Conservation (phyloP, 352 stramenopile species). For the Phytopythium vexans region DNA sequence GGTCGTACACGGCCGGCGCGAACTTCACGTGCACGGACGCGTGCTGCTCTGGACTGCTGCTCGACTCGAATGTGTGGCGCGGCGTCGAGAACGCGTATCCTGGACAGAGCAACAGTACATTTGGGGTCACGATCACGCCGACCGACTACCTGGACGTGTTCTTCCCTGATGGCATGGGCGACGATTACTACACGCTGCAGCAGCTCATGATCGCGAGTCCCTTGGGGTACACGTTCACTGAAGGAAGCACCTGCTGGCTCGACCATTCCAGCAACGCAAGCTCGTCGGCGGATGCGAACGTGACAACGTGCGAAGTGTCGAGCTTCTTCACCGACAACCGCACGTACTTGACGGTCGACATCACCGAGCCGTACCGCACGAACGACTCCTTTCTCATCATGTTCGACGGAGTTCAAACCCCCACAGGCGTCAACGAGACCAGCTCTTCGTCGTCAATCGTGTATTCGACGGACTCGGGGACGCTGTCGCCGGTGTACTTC, state of each 20-base stretch:
- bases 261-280: conserved; percentile 13
- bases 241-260: conserved; percentile 40
- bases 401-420: conserved; percentile 66
- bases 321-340: conserved; percentile 39
- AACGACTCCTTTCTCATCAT: conserved; percentile 65
- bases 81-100: conserved; percentile 51
- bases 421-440: conserved; percentile 46
- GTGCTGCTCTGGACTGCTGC: conserved; percentile 64
- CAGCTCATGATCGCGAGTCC: conserved; percentile 78
- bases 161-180: conserved; percentile 32
- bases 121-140: conserved; percentile 69
- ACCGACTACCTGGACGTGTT: conserved; percentile 69
- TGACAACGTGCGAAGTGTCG: conserved; percentile 36
- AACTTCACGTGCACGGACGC: conserved; percentile 67
- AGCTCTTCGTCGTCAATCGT: conserved; percentile 18
- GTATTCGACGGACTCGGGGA: conserved; percentile 44
- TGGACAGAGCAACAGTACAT: conserved; percentile 72
- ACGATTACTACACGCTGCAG: conserved; percentile 53
- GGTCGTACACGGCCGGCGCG: conserved; percentile 48
- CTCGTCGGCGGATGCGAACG: conserved; percentile 6
- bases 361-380: conserved; percentile 38
- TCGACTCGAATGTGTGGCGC: conserved; percentile 75
- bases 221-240: conserved; percentile 57
- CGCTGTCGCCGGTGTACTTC: conserved; percentile 74
- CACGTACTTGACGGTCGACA: conserved; percentile 66